Evolutionary conservation across 345 rosid genomes (phyloP), one percentile per base, ranked within the genome.

Genomic region (Carallia brachiata): DNA sequence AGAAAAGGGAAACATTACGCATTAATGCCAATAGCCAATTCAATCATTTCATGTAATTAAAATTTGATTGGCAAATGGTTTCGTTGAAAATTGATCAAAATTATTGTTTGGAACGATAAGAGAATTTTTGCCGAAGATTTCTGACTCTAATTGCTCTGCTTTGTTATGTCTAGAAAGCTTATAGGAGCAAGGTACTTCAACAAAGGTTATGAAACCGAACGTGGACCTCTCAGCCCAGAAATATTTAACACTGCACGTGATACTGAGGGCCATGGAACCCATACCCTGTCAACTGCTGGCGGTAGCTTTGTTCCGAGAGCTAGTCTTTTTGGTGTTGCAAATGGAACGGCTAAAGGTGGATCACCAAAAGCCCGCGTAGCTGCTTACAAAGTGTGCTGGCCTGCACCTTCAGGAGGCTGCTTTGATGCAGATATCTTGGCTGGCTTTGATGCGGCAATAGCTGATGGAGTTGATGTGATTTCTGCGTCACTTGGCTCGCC

Each of bases 331-430:
- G 87, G 90, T 2, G 0, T 39, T 1, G 84, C 82, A 0, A 80
- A 81, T 40, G 91, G 95, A 15, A 89, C 91, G 7, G 90, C 90
- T 0, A 87, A 82, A 37, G 91, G 94, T 0, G 95, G 90, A 6
- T 75, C 95, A 0, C 91, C 91, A 0, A 77, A 39, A 32, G 90
- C 94, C 1, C 79, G 91, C 19, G 72, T 85, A 1, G 94, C 89
- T 0, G 66, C 88, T 50, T 87, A 87, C 60, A 87, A 81, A 36
- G 81, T 85, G 4, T 87, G 89, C 32, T 85, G 89, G 86, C 70
- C 80, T 0, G 31, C 67, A 0, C 80, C 67, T 1, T 18, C 5
- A 1, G 67, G 57, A 0, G 68, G 60, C 6, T 86, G 90, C 67
- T 79, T 73, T 66, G 83, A 69, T 32, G 78, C 88, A 9, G 91